These are phyloP conservation scores for Pseudocercospora vitis DNA, from an alignment of 2,329 filamentous ascomycete genomes.

Conservation along the genomic window DNA sequence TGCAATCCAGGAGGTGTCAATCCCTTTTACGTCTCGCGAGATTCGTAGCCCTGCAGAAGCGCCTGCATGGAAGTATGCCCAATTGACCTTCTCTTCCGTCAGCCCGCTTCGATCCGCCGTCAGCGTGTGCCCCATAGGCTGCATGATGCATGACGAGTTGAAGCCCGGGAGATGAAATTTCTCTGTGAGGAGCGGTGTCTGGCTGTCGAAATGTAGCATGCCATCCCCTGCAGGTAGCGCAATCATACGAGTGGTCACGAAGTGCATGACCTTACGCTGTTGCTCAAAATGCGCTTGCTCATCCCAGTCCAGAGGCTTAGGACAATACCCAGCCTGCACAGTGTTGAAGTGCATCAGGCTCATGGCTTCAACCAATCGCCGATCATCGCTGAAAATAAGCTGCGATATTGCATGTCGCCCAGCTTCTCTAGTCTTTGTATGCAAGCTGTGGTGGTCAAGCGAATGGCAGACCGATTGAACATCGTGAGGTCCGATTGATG, in stretches of 20 bases:
- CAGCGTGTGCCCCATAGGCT: slow-evolving; percentile 85
- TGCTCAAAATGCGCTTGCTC: slow-evolving; percentile 87
- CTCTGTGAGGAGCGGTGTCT: slow-evolving; percentile 86
- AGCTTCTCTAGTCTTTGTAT: slow-evolving; percentile 78
- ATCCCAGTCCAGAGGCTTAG: slow-evolving; percentile 72
- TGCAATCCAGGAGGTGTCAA: slow-evolving; percentile 97
- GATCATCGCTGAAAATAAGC: slow-evolving; percentile 87
- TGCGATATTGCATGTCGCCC: slow-evolving; percentile 76
- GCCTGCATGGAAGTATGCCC: slow-evolving; percentile 97
- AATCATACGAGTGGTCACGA: slow-evolving; percentile 81
- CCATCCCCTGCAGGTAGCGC: slow-evolving; percentile 85
- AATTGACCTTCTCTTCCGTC: slow-evolving; percentile 94
- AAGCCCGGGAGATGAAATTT: slow-evolving; percentile 88
- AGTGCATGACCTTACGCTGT: slow-evolving; percentile 86
- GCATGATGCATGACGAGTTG: slow-evolving; percentile 87
- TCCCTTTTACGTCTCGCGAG: slow-evolving; percentile 83
- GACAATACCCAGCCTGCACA: slow-evolving; percentile 74
- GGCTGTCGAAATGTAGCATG: slow-evolving; percentile 82
- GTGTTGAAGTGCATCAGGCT: slow-evolving; percentile 82
- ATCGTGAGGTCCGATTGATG: slow-evolving; percentile 9
- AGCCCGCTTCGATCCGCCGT: slow-evolving; percentile 86
- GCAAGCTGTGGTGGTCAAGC: slow-evolving; percentile 62
- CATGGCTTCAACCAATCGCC: slow-evolving; percentile 82
- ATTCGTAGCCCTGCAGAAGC: slow-evolving; percentile 91
- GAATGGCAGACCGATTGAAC: slow-evolving; percentile 63